These are phyloP conservation scores for Schizophyllum amplum DNA, from an alignment of 1,284 basidiomycete genomes.

Conservation along the genomic window DNA sequence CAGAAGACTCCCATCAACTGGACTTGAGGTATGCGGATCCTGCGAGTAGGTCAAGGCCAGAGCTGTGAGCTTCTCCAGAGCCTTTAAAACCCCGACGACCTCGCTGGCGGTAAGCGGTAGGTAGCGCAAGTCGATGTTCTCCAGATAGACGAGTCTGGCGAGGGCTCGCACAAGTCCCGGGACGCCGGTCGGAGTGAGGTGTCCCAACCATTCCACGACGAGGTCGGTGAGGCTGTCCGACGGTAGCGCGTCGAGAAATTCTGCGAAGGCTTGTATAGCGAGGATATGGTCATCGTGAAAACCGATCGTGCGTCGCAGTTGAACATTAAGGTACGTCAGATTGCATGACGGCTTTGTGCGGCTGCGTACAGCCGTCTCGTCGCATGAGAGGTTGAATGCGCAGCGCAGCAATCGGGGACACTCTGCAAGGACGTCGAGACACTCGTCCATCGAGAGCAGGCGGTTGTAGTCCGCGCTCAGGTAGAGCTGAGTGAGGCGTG, in stretches of 20 bases:
- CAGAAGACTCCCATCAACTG: not conserved
- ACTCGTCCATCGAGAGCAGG: not conserved
- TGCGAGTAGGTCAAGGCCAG: not conserved
- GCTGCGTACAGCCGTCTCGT: not conserved
- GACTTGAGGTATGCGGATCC: not conserved
- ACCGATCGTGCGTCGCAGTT: not conserved
- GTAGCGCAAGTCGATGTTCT: not conserved
- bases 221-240: not conserved
- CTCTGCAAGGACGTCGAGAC: not conserved
- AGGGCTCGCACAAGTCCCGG: not conserved
- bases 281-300: not conserved
- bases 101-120: not conserved
- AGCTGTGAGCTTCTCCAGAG: not conserved
- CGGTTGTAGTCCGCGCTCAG: not conserved
- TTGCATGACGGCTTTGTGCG: not conserved
- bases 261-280: not conserved
- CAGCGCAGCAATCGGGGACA: not conserved
- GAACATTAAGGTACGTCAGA: not conserved
- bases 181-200: not conserved
- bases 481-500: not conserved
- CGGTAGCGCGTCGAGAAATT: not conserved
- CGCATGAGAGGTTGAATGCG: not conserved
- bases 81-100: not conserved
- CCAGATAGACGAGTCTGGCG: not conserved
- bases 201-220: not conserved